Conservation (phyloP, 2,329 filamentous ascomycete genomes). For the Penicillium sp. region DNA sequence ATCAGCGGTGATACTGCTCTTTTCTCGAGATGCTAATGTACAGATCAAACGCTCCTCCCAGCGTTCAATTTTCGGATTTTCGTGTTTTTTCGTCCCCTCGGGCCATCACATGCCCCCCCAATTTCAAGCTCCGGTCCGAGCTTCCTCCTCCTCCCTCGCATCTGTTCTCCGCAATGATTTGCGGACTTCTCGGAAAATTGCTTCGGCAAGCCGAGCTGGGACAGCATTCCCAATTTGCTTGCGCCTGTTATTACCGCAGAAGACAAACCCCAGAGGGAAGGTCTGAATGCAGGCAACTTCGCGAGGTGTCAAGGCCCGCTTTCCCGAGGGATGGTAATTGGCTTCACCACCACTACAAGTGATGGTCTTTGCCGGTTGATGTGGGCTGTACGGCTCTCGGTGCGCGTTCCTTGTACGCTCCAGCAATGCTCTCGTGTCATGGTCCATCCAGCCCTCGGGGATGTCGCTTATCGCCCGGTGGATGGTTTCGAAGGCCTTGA, state of each 20-base stretch:
- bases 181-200: conserved; percentile 40
- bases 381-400: conserved; percentile 46
- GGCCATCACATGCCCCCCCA: background rate
- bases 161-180: conserved; percentile 41
- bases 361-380: conserved; percentile 59
- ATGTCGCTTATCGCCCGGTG: conserved; percentile 43
- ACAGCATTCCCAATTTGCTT: conserved; percentile 80
- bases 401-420: conserved; percentile 27
- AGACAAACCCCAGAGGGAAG: conserved; percentile 64
- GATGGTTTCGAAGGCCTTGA: conserved; percentile 44
- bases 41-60: background rate
- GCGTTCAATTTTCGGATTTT: background rate
- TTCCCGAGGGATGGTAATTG: conserved; percentile 67
- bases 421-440: conserved; percentile 37
- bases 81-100: background rate
- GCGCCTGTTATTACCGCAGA: conserved; percentile 46
- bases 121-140: background rate
- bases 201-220: conserved; percentile 55
- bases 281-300: conserved; percentile 71
- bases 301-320: conserved; percentile 62
- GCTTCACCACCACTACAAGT: conserved; percentile 62
- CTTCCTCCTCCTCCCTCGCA: conserved; percentile 17
- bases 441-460: conserved; percentile 42
- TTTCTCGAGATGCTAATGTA: background rate
- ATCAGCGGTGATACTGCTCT: background rate